Evolutionary conservation across 2,329 filamentous ascomycete genomes (phyloP).

Genomic region (Metarhizium album): DNA sequence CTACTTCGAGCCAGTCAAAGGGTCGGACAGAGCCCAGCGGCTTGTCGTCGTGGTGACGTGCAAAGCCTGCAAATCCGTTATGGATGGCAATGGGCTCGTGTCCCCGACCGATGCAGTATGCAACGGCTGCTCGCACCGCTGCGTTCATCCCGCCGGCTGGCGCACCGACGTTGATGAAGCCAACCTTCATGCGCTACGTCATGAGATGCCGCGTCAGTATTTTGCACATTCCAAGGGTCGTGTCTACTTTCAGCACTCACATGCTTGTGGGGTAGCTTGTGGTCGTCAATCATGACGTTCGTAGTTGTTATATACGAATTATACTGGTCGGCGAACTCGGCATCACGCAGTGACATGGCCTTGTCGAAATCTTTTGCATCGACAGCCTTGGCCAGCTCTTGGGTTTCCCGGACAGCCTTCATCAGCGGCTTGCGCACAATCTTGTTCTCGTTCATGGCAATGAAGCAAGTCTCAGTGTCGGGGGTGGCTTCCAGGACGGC

Average conservation of each 20-base stretch:
- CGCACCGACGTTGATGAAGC: constrained; percentile 93
- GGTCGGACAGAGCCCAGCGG: constrained; percentile 74
- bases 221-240: neutral
- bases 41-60: constrained; percentile 77
- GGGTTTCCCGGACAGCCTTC: constrained; percentile 77
- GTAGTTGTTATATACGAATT: constrained; percentile 86
- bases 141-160: constrained; percentile 98
- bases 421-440: constrained; percentile 84
- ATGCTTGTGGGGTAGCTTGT: constrained; percentile 59
- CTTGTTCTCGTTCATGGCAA: constrained; percentile 96
- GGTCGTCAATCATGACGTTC: constrained; percentile 59
- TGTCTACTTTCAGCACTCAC: constrained; percentile 30
- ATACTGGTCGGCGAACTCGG: constrained; percentile 90
- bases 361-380: constrained; percentile 73
- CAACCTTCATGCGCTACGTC: constrained; percentile 71
- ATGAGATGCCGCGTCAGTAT: constrained; percentile 17
- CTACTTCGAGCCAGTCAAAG: constrained; percentile 87
- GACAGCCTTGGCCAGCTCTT: constrained; percentile 74
- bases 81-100: constrained; percentile 88
- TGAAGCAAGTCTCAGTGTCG: constrained; percentile 84
- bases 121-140: constrained; percentile 82
- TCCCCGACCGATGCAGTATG: constrained; percentile 85
- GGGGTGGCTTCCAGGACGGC: constrained; percentile 84
- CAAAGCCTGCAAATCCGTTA: constrained; percentile 92
- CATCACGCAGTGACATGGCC: constrained; percentile 81